phyloP scores from a whole-genome alignment of 352 stramenopile species.

The Globisporangium paddicum region DNA sequence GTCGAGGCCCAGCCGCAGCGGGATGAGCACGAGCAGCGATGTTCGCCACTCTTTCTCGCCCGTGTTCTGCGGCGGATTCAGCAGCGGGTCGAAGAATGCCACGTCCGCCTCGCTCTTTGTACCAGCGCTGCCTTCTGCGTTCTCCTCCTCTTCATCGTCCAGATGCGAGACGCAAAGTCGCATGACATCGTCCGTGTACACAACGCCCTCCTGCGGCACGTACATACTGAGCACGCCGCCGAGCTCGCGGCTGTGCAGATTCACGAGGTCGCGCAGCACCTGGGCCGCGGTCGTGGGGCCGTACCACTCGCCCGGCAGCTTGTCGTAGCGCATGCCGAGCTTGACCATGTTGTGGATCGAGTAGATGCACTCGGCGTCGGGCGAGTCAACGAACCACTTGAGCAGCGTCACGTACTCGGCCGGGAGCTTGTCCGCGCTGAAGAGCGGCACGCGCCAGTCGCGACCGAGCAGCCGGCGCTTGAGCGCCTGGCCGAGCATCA shows the following conservation, averaged over 20 bases:
- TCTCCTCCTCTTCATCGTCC: conserved; percentile 15
- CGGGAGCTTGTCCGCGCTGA: conserved; percentile 34
- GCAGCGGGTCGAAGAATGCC: conserved; percentile 81
- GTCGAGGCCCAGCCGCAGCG: conserved; percentile 89
- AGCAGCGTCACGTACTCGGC: conserved; percentile 56
- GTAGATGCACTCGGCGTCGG: conserved; percentile 63
- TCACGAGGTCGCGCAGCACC: conserved; percentile 86
- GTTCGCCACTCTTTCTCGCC: conserved; percentile 72
- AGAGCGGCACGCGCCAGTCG: conserved; percentile 36
- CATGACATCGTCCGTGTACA: conserved; percentile 76
- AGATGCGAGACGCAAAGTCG: conserved; percentile 68
- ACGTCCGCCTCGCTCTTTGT: not conserved
- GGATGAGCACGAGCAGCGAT: conserved; percentile 89
- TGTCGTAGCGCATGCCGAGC: conserved; percentile 88
- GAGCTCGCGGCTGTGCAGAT: conserved; percentile 50
- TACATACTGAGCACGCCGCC: conserved; percentile 58
- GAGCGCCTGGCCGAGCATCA: conserved; percentile 91
- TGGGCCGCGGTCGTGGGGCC: conserved; percentile 86
- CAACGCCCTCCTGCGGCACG: conserved; percentile 78
- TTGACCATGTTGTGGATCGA: conserved; percentile 92
- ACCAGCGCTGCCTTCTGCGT: not conserved
- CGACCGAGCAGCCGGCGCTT: conserved; percentile 68
- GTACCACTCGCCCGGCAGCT: conserved; percentile 91
- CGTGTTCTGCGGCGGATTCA: conserved; percentile 58
- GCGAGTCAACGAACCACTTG: conserved; percentile 83